Evolutionary conservation across 306 rosid species (phyloP).

Genomic region (Trichosanthes truncata): DNA sequence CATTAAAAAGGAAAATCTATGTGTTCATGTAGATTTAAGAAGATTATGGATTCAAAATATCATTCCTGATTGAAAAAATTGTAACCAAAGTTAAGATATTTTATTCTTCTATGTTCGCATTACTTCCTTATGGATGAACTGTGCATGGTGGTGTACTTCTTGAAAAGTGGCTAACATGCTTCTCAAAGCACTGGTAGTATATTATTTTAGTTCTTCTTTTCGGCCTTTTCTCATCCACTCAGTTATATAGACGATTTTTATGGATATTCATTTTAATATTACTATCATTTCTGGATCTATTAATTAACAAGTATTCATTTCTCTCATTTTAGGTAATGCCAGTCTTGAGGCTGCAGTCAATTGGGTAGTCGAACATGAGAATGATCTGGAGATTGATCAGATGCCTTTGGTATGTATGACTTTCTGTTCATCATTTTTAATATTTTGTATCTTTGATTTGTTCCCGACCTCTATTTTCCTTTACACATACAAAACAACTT

Average conservation of each 20-base stretch:
- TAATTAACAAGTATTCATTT: conserved; percentile 1
- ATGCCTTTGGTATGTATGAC: conserved; percentile 83
- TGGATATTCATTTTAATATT: not conserved
- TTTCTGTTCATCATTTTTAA: conserved; percentile 5
- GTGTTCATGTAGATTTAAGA: not conserved
- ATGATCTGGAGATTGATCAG: conserved; percentile 69
- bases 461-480: not conserved
- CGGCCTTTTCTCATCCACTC: not conserved
- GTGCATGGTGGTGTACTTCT: not conserved
- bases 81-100: not conserved
- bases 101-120: not conserved
- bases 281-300: not conserved
- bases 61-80: not conserved
- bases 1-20: not conserved
- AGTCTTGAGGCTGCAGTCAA: conserved; percentile 81
- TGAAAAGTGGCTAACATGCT: not conserved
- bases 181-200: not conserved
- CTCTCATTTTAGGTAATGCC: conserved; percentile 50
- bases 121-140: not conserved
- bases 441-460: not conserved
- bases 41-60: not conserved
- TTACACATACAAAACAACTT: not conserved
- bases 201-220: not conserved
- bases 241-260: not conserved
- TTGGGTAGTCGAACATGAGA: conserved; percentile 91